phyloP scores from a whole-genome alignment of 1,139 yeast genomes.

The Saccharomycopsis hybrid region DNA sequence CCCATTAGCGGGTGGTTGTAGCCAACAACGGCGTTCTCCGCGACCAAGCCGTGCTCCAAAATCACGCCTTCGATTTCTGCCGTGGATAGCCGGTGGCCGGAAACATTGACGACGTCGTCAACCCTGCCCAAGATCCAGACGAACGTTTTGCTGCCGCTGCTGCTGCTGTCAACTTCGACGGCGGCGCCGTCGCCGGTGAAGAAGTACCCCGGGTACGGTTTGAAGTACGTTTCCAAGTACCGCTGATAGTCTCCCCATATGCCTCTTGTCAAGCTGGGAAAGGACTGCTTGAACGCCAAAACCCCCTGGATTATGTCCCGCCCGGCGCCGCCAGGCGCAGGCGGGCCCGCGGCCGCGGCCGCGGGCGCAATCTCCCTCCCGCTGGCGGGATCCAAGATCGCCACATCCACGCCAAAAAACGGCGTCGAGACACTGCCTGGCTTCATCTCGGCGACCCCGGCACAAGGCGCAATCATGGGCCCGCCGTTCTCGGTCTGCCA shows the following conservation, averaged over 20 bases:
- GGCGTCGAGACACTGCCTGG: conserved; percentile 98
- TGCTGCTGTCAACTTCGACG: conserved; percentile 92
- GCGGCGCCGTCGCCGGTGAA: conserved; percentile 99
- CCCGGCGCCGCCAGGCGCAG: too few relatives aligned
- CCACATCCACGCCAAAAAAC: conserved; percentile 89
- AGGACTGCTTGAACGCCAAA: conserved; percentile 75
- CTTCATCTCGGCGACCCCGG: conserved; percentile 91
- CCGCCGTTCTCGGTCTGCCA: conserved; percentile 99
- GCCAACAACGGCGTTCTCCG: conserved; percentile 95
- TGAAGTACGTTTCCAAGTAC: conserved; percentile 87
- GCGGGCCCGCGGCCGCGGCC: too few relatives aligned
- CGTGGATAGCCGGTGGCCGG: conserved; percentile 95
- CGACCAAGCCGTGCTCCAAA: conserved; percentile 69
- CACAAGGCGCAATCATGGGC: conserved; percentile 90
- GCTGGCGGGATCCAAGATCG: conserved; percentile 84
- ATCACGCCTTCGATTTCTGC: conserved; percentile 96
- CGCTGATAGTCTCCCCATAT: conserved; percentile 89
- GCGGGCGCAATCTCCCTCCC: conserved; percentile 82
- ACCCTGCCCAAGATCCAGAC: conserved; percentile 99
- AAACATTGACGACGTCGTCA: conserved; percentile 95
- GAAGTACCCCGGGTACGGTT: conserved; percentile 94
- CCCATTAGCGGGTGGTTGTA: conserved; percentile 93
- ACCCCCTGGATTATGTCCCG: too few relatives aligned
- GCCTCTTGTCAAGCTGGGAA: conserved; percentile 99
- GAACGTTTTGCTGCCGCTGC: too few relatives aligned